phyloP scores from a whole-genome alignment of 257 asterid genomes.

The Lycium barbarum region DNA sequence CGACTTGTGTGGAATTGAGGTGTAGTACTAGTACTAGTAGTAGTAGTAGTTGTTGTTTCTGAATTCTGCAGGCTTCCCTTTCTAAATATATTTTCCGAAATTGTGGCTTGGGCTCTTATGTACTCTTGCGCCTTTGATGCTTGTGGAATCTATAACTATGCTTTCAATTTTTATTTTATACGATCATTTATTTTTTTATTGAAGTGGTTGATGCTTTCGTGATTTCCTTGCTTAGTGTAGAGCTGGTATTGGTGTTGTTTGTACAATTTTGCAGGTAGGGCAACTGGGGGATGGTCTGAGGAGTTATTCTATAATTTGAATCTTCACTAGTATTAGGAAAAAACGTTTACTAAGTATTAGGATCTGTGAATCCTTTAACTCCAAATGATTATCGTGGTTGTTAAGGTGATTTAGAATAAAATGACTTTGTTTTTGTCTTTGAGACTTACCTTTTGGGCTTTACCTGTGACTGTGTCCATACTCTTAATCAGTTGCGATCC shows the following conservation, averaged over 20 bases:
- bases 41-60: background rate
- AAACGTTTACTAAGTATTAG: background rate
- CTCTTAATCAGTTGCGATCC: background rate
- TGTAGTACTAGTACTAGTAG: too few relatives aligned
- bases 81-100: background rate
- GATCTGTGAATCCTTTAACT: slow-evolving; percentile 24
- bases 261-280: slow-evolving; percentile 18
- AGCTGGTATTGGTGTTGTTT: background rate
- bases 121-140: background rate
- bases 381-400: slow-evolving; percentile 8
- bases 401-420: slow-evolving; percentile 25
- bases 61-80: background rate
- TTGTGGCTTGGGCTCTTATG: background rate
- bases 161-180: background rate
- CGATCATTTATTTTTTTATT: background rate
- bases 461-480: background rate
- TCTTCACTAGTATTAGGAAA: background rate
- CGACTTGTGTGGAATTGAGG: background rate
- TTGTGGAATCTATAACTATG: slow-evolving; percentile 1
- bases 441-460: background rate
- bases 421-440: background rate
- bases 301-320: slow-evolving; percentile 2
- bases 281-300: slow-evolving; percentile 4
- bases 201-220: background rate
- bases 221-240: background rate